Conservation (phyloP, 2,329 filamentous ascomycete species). For the Aspergillus ochraceoroseus region DNA sequence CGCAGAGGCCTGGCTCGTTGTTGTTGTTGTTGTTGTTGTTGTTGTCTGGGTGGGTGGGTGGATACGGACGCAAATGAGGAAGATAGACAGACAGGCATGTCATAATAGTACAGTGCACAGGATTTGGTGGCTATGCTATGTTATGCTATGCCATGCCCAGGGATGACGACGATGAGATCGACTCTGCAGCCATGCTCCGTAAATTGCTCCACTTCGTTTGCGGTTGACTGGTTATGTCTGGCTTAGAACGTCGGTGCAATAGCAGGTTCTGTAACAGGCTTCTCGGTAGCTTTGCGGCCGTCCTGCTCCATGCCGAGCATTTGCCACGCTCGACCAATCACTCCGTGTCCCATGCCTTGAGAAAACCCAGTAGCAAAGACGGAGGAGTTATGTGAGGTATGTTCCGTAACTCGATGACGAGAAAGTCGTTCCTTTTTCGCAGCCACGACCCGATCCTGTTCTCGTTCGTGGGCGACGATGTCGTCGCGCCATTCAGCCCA, state of each 20-base stretch:
- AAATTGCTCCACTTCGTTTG: too few relatives aligned
- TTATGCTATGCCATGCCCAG: too few relatives aligned
- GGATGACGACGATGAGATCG: too few relatives aligned
- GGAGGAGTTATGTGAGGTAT: constrained; percentile 25
- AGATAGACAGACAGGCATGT: not conserved
- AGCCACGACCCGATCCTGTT: constrained; percentile 35
- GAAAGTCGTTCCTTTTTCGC: constrained; percentile 33
- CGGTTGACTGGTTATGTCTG: too few relatives aligned
- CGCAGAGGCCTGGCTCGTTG: too few relatives aligned
- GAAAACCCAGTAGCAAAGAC: constrained; percentile 33
- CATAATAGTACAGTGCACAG: too few relatives aligned
- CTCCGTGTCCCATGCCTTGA: constrained; percentile 34
- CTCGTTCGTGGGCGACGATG: constrained; percentile 36
- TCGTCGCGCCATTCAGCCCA: constrained; percentile 45
- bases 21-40: too few relatives aligned
- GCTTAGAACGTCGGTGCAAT: constrained; percentile 13
- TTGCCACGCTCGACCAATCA: constrained; percentile 42
- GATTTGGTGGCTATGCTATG: too few relatives aligned
- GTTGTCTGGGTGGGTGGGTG: too few relatives aligned
- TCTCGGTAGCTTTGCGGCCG: constrained; percentile 22
- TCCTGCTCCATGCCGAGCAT: constrained; percentile 40
- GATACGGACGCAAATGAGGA: too few relatives aligned
- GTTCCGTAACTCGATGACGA: constrained; percentile 27
- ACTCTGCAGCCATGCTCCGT: too few relatives aligned
- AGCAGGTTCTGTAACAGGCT: constrained; percentile 16